These are phyloP conservation scores for Fusarium compactum DNA, from an alignment of 2,329 filamentous ascomycete species.

Conservation along the genomic window DNA sequence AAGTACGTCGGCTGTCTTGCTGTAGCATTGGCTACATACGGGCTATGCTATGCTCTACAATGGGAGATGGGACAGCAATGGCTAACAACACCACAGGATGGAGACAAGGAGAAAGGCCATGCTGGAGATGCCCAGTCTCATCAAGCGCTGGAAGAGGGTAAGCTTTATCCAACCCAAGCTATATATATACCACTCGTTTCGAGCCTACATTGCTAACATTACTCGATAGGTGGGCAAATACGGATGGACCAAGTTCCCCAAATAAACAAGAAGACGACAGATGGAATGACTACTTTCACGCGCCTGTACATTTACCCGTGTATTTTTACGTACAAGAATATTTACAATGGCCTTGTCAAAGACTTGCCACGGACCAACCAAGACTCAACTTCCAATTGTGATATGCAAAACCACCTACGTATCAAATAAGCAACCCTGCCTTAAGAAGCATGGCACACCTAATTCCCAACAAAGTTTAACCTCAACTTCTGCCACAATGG, in stretches of 20 bases:
- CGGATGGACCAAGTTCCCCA: conserved; percentile 70
- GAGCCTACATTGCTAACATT: conserved; percentile 52
- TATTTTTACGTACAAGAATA: conserved; percentile 51
- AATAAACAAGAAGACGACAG: conserved; percentile 54
- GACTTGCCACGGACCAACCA: conserved; percentile 4
- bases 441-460: neutral
- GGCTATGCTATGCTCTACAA: conserved; percentile 1
- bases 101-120: conserved; percentile 92
- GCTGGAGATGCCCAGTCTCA: conserved; percentile 92
- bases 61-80: neutral
- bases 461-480: neutral
- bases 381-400: conserved; percentile 1
- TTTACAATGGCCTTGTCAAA: conserved; percentile 30
- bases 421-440: neutral
- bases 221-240: conserved; percentile 62
- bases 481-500: neutral
- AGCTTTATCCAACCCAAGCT: neutral
- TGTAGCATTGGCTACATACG: neutral
- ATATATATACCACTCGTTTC: neutral
- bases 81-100: conserved; percentile 66
- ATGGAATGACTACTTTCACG: conserved; percentile 37
- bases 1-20: conserved; percentile 64
- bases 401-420: neutral
- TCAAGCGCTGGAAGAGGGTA: conserved; percentile 94
- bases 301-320: conserved; percentile 51